A percentile compares a stretch with the other conserved stretches of the same genome.
phyloP scores from a whole-genome alignment of 2,329 filamentous ascomycete genomes.

The Leptodontidium sp. region DNA sequence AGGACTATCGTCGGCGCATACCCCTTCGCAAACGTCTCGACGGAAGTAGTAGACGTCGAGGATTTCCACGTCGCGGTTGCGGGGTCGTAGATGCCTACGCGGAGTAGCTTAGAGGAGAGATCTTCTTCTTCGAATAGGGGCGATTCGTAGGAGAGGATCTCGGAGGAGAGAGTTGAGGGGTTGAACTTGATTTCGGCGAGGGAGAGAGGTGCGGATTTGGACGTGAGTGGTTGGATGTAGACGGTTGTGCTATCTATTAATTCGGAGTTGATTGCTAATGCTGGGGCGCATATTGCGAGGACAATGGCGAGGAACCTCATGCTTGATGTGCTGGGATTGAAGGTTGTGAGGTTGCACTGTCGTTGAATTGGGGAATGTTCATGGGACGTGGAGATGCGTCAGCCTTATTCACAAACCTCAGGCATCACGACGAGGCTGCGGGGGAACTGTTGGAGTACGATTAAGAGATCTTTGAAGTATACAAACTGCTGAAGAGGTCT shows the following conservation, averaged over 20 bases:
- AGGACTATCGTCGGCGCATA: constrained; percentile 65
- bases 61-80: constrained; percentile 57
- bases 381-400: background rate
- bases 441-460: background rate
- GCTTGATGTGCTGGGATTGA: constrained; percentile 20
- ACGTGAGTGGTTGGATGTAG: constrained; percentile 43
- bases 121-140: constrained; percentile 57
- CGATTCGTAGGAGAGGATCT: constrained; percentile 62
- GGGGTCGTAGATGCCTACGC: constrained; percentile 65
- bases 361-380: background rate
- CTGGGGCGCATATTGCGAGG: constrained; percentile 49
- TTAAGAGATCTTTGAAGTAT: background rate
- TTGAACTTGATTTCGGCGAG: constrained; percentile 67
- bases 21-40: constrained; percentile 67
- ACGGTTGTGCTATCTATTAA: constrained; percentile 48
- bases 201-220: constrained; percentile 49
- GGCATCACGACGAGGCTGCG: constrained; percentile 21
- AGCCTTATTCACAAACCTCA: constrained; percentile 21
- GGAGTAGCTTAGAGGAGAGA: constrained; percentile 54
- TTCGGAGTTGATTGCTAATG: constrained; percentile 51
- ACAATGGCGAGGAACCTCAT: constrained; percentile 53
- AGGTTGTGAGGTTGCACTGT: constrained; percentile 15
- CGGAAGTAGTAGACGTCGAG: constrained; percentile 63
- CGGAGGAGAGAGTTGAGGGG: constrained; percentile 52
- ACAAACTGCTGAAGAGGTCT: too few relatives aligned